Base-by-base conservation (phyloP, 305 asterid genomes). In the Fraxinus xanthoxyloides region DNA sequence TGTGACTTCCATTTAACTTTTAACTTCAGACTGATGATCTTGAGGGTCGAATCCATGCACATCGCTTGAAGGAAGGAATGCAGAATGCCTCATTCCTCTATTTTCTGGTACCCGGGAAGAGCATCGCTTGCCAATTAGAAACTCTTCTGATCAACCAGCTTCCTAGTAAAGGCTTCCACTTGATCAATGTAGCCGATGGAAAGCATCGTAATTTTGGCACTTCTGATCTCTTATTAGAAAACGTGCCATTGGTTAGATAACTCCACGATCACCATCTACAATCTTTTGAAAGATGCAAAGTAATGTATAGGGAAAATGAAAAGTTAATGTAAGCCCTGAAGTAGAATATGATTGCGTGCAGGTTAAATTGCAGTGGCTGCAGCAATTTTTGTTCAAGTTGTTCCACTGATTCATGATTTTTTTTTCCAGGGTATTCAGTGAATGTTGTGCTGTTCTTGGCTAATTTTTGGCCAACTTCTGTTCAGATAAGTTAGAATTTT, bases 141-240 rank as follows among this genome's bases (percentile, higher is more conserved):
- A 96, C 99, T 75, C 95, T 92, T 80, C 97, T 96, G 70, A 91
- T 96, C 81, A 96, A 96, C 86, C 98, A 92, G 90, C 98, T 96
- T 19, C 94, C 97, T 0, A 75, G 9, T 35, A 87, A 35, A 54
- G 98, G 99, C 28, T 96, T 91, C 67, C 95, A 81, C 77, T 85
- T 94, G 7, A 88, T 90, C 15, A 96, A 96, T 81, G 3, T 93
- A 77, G 97, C 97, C 43, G 99, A 96, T 81, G 99, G 99, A 34
- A 93, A 90, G 65, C 99, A 96, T 82, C 87, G 97, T n/a, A 92
- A 96, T 83, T 96, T 96, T 7, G 98, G 99, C 69, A 90, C 98
- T 0, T 85, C 89, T 30, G 87, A 87, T 70, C 69, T 86, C 77
- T 84, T 87, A 59, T 80, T 87, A 1, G 97, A 87, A 79, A 78